Evolutionary conservation across 176 grass and related monocot species (phyloP), one percentile per base, ranked within the genome.

Genomic region (Triticum urartu): DNA sequence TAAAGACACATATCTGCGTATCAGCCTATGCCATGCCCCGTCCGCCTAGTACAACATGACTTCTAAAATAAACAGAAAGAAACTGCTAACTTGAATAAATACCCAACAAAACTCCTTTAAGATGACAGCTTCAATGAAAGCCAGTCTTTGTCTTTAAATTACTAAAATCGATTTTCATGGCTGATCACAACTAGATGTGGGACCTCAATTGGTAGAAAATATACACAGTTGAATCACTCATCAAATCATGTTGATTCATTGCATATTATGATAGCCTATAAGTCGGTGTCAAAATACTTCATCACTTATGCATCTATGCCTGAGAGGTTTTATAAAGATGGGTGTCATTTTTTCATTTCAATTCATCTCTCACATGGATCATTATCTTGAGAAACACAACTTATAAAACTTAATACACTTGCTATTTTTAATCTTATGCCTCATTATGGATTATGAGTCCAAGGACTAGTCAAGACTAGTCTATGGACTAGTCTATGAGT

Each of bases 191-290:
- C 52, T 38, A 62, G 11, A 58, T 26, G n/a, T 25, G 13, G 13
- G 48, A n/a, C 48, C n/a, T 59, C 32, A 25, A 73, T n/a, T 43
- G 4, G 47, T 38, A 76, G 32, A 68, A 21, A 56, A 34, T 20
- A 85, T 43, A 34, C 12, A 17, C 68, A 71, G 50, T 47, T 75
- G 64, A 60, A 32, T 11, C 8, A 63, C 71, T 60, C 30, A 5
- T 68, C 22, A 12, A 63, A 86, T 68, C 30, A 63, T 48, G 28
- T 64, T 63, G 25, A 68, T 77, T 69, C 39, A 71, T 63, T 63
- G 32, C 52, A 36, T 64, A 52, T 26, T 43, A 52, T 40, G 67
- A 60, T 72, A 39, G 34, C 20, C 67, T 81, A 26, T 20, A 70
- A 1, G 35, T 24, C 34, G 7, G 35, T 60, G 52, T 24, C 22